These are phyloP conservation scores for Pontederia paniculata DNA, from an alignment of 176 grass and related monocot species.

Conservation along the genomic window DNA sequence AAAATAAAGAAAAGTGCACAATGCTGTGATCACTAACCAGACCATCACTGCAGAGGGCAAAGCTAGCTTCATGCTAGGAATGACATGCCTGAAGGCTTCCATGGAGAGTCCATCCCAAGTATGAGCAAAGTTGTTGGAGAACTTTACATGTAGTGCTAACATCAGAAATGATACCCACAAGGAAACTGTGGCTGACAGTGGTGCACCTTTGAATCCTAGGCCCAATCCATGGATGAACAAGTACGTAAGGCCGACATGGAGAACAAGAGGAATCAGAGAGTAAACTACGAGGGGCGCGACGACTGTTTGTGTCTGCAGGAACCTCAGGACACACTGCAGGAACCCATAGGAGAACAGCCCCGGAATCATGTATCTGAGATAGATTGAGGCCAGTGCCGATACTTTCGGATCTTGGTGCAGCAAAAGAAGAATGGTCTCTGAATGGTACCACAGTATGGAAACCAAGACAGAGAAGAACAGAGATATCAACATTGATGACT, in stretches of 20 bases:
- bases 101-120: constrained; percentile 63
- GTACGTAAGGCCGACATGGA: constrained; percentile 46
- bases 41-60: constrained; percentile 84
- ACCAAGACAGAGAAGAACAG: constrained; percentile 32
- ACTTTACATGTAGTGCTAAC: constrained; percentile 38
- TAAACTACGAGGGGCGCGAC: constrained; percentile 59
- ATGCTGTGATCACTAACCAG: constrained; percentile 34
- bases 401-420: constrained; percentile 53
- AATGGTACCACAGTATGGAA: constrained; percentile 53
- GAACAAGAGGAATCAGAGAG: constrained; percentile 37
- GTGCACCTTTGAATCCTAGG: constrained; percentile 37
- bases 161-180: constrained; percentile 39
- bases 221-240: constrained; percentile 41
- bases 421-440: constrained; percentile 46
- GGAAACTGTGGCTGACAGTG: constrained; percentile 35
- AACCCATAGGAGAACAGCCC: constrained; percentile 55
- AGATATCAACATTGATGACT: constrained; percentile 54
- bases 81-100: constrained; percentile 47
- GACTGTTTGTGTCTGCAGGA: constrained; percentile 67
- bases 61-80: constrained; percentile 65
- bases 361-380: constrained; percentile 38
- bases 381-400: constrained; percentile 37
- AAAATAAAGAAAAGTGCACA: background rate
- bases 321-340: constrained; percentile 66
- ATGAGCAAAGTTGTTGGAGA: constrained; percentile 24